These are phyloP conservation scores for Primulina huaijiensis DNA, from an alignment of 257 asterid species.

Conservation along the genomic window DNA sequence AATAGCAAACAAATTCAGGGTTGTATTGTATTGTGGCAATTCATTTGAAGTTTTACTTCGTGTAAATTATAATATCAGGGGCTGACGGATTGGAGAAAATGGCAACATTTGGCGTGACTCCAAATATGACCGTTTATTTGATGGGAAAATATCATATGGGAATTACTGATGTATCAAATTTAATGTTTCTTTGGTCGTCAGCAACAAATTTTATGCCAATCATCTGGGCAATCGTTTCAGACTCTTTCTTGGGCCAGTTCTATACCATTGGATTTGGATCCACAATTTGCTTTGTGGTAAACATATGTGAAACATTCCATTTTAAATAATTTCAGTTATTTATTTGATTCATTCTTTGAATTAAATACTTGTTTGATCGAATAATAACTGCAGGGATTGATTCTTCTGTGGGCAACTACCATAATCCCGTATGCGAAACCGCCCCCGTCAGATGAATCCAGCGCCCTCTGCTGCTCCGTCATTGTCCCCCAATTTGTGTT, in stretches of 20 bases:
- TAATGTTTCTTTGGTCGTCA: slow-evolving; percentile 62
- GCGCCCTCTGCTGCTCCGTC: slow-evolving; percentile 34
- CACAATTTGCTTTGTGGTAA: slow-evolving; percentile 52
- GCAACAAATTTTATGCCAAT: slow-evolving; percentile 54
- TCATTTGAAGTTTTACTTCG: too few relatives aligned
- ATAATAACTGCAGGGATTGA: slow-evolving; percentile 47
- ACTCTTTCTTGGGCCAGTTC: slow-evolving; percentile 61
- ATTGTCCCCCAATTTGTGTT: slow-evolving; percentile 39
- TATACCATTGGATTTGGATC: slow-evolving; percentile 60
- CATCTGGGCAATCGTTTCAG: slow-evolving; percentile 59
- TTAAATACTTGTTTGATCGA: background rate
- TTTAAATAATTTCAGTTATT: too few relatives aligned
- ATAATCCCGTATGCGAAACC: slow-evolving; percentile 59
- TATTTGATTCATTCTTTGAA: too few relatives aligned
- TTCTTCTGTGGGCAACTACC: slow-evolving; percentile 58
- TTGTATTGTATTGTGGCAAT: too few relatives aligned
- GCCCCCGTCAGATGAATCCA: slow-evolving; percentile 44
- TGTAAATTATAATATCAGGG: slow-evolving; percentile 25
- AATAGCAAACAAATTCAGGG: too few relatives aligned
- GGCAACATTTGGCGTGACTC: slow-evolving; percentile 50
- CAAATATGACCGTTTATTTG: slow-evolving; percentile 64
- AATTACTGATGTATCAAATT: slow-evolving; percentile 48
- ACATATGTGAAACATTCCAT: too few relatives aligned
- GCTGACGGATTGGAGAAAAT: slow-evolving; percentile 55
- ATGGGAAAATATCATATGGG: slow-evolving; percentile 54